These are phyloP conservation scores for Rhodomyrtus tomentosa DNA, from an alignment of 345 rosid genomes.

Conservation along the genomic window DNA sequence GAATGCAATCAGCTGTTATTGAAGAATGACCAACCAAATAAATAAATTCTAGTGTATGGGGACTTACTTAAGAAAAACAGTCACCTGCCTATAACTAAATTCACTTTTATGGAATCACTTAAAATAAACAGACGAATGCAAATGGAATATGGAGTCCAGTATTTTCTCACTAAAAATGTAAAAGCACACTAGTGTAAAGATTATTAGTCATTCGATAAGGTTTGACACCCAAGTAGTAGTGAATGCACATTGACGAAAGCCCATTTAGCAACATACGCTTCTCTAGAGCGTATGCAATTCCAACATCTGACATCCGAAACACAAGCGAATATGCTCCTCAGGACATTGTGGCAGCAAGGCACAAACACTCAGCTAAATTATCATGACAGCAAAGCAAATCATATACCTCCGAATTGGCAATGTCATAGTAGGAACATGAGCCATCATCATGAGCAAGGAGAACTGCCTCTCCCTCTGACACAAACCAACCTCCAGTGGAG, in stretches of 20 bases:
- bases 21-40: not conserved
- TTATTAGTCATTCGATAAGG: not conserved
- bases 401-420: constrained; percentile 75
- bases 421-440: constrained; percentile 82
- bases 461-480: constrained; percentile 93
- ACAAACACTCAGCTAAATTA: not conserved
- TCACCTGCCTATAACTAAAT: not conserved
- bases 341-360: not conserved
- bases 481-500: constrained; percentile 94
- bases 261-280: not conserved
- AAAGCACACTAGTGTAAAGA: not conserved
- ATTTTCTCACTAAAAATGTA: not conserved
- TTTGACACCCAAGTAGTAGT: not conserved
- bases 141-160: not conserved
- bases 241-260: not conserved
- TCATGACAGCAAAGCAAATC: not conserved
- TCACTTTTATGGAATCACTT: not conserved
- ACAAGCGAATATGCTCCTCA: not conserved
- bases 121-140: not conserved
- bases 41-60: not conserved
- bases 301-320: not conserved
- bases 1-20: not conserved
- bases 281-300: not conserved
- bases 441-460: constrained; percentile 87
- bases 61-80: not conserved